A percentile compares a stretch with the other conserved stretches of the same genome.
Conservation (phyloP, 2,329 filamentous ascomycete species). For the Fusarium tuaranense region DNA sequence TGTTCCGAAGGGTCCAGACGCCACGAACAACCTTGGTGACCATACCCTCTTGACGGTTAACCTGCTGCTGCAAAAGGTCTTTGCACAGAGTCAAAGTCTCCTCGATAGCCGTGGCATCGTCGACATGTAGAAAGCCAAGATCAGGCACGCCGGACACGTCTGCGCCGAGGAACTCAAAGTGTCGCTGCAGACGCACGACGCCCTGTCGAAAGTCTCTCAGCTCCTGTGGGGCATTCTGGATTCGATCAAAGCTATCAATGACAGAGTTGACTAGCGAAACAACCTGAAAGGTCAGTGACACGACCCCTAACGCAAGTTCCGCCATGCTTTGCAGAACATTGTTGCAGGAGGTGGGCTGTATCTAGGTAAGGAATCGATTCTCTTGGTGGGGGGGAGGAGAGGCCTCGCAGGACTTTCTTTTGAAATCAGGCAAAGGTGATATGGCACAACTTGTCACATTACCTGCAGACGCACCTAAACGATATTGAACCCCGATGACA, state of each 20-base stretch:
- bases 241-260: constrained; percentile 15
- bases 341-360: constrained; percentile 5
- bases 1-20: constrained; percentile 5
- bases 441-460: background rate
- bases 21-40: background rate
- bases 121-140: background rate
- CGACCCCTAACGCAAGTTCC: constrained; percentile 2
- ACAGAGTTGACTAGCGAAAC: constrained; percentile 13
- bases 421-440: background rate
- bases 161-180: constrained; percentile 9
- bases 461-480: background rate
- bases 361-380: background rate
- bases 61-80: background rate
- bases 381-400: background rate
- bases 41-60: background rate
- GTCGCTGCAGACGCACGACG: constrained; percentile 14
- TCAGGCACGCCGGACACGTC: background rate
- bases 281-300: constrained; percentile 13
- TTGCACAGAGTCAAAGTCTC: constrained; percentile 4
- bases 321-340: constrained; percentile 12
- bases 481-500: background rate
- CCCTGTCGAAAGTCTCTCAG: constrained; percentile 17
- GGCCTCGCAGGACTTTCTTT: background rate
- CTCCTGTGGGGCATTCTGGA: constrained; percentile 22
- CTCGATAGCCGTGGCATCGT: constrained; percentile 5